phyloP scores from a whole-genome alignment of 1,284 basidiomycete species.

The Thelephora terrestris region DNA sequence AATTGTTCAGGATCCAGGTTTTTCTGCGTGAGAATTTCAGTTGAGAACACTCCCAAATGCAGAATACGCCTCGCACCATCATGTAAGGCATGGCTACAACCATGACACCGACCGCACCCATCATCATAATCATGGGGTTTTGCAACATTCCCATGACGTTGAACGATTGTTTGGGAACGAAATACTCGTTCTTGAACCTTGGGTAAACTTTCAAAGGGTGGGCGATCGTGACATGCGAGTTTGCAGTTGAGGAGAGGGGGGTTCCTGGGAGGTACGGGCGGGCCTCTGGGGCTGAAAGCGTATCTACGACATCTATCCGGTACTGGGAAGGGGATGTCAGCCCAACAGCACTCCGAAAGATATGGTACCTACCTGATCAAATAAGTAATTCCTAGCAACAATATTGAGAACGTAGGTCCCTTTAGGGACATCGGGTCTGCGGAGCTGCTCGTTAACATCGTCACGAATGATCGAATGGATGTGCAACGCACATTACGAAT shows the following conservation, averaged over 20 bases:
- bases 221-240: conserved; percentile 35
- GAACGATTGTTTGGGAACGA: conserved; percentile 61
- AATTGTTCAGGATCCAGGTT: conserved; percentile 69
- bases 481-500: conserved; percentile 49
- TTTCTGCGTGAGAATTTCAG: conserved; percentile 36
- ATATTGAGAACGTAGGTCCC: conserved; percentile 64
- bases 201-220: conserved; percentile 56
- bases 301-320: conserved; percentile 50
- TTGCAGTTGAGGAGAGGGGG: conserved; percentile 49
- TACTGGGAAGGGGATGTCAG: conserved; percentile 30
- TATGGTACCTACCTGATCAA: conserved; percentile 47
- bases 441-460: conserved; percentile 7
- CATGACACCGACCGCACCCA: conserved; percentile 61
- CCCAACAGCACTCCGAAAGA: not conserved
- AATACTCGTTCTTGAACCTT: conserved; percentile 50
- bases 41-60: conserved; percentile 3
- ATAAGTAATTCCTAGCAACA: conserved; percentile 49
- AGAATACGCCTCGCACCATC: conserved; percentile 39
- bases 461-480: conserved; percentile 1
- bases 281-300: conserved; percentile 37
- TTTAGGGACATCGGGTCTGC: conserved; percentile 48
- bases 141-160: conserved; percentile 72
- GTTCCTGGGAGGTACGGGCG: conserved; percentile 60
- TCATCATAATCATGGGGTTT: conserved; percentile 83
- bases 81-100: conserved; percentile 74